Base-by-base conservation (phyloP, 2,329 filamentous ascomycete genomes). In the Cadophora gregata region DNA sequence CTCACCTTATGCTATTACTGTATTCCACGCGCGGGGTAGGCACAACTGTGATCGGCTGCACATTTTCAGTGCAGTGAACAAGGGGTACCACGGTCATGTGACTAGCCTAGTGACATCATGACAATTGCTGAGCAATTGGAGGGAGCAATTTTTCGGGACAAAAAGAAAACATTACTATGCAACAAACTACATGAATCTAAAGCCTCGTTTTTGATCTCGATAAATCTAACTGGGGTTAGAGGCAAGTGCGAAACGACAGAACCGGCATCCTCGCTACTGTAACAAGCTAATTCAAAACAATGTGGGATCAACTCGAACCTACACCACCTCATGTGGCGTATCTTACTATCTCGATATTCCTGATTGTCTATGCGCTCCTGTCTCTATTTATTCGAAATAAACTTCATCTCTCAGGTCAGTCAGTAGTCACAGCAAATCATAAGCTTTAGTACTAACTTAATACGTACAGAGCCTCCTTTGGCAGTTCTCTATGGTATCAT, bases 401-500 rank as follows among this genome's bases (percentile, higher is more conserved):
- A 50, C 76, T 87, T 33, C 87, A 88, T 79, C 85, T 88, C 70
- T 85, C 85, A 53, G 67, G 67, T 68, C 24, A 38, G 67, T 68
- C 24, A 38, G 60, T 66, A 45, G 36, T 9, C 25, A 21, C 10
- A 3, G 29, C 19, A 25, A 1, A 6, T 27, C 12, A 4, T 16
- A 24, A 12, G 4, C 7, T 45, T n/a, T 5, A 19, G 2, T 38
- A 16, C 55, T 67, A 33, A 67, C 50, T 12, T 12, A 47, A 14
- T 31, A 3, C n/a, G 9, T 31, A 36, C 45, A 67, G 85, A 88
- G 78, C 86, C 69, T 81, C 85, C 64, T 78, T 84, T 74, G 21
- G 89, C 88, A n/a, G 90, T 89, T 0, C 78, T 91, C 14, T 90
- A 88, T 75, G 88, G 89, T 69, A 88, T 91, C 77, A 89, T 91